phyloP scores from a whole-genome alignment of 1,139 yeast species.

The Zygoascus hellenicus region DNA sequence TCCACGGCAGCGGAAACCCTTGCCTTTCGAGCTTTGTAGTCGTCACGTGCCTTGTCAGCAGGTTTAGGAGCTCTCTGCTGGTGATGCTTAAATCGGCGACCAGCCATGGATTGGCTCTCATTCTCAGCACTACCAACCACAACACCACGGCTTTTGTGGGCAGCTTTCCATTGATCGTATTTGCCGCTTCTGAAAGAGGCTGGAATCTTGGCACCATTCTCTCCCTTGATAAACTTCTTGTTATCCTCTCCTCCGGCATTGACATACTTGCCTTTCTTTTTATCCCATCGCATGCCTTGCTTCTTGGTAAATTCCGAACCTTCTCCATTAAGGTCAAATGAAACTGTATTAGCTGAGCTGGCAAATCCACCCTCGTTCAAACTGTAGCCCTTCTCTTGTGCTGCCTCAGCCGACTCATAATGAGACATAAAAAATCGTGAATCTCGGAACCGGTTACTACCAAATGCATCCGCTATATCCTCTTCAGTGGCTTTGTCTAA shows the following conservation, averaged over 20 bases:
- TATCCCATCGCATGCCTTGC: slow-evolving; percentile 88
- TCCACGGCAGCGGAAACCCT: slow-evolving; percentile 78
- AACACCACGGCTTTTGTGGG: slow-evolving; percentile 48
- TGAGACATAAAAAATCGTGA: slow-evolving; percentile 84
- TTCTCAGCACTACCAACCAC: slow-evolving; percentile 45
- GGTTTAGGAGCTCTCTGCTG: slow-evolving; percentile 73
- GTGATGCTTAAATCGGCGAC: slow-evolving; percentile 58
- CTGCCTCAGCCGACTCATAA: slow-evolving; percentile 73
- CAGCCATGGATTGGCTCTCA: slow-evolving; percentile 27
- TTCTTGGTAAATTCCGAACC: slow-evolving; percentile 49
- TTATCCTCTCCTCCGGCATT: slow-evolving; percentile 67
- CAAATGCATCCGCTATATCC: slow-evolving; percentile 29
- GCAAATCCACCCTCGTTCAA: slow-evolving; percentile 52
- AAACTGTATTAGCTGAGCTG: slow-evolving; percentile 75
- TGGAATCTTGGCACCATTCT: slow-evolving; percentile 88
- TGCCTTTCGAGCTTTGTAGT: slow-evolving; percentile 75
- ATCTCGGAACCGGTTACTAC: slow-evolving; percentile 52
- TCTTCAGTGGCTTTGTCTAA: slow-evolving; percentile 26
- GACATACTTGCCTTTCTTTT: slow-evolving; percentile 84
- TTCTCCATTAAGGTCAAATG: slow-evolving; percentile 80
- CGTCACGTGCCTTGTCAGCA: slow-evolving; percentile 87
- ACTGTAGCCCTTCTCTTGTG: slow-evolving; percentile 78
- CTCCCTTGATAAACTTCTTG: slow-evolving; percentile 80
- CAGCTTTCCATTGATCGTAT: slow-evolving; percentile 83
- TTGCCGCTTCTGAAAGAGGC: slow-evolving; percentile 90